Percentiles rank a stretch among this genome's conserved stretches.
Conservation (phyloP, 257 asterid species). For the Cordia subcordata region DNA sequence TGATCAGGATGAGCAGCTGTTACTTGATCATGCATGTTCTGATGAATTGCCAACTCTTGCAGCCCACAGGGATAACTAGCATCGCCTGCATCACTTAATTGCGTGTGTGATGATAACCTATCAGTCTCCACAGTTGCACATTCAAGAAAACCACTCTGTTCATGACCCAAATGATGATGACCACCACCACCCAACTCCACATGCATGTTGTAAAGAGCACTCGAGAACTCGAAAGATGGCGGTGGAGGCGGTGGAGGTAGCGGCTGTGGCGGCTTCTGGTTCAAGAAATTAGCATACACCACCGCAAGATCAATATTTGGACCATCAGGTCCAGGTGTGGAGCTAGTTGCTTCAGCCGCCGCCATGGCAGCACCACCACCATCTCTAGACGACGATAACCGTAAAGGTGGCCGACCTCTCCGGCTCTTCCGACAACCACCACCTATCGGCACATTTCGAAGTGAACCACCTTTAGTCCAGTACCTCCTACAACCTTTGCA, state of each 20-base stretch:
- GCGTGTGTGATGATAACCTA: constrained; percentile 10
- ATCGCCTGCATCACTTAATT: constrained; percentile 6
- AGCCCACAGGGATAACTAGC: constrained; percentile 19
- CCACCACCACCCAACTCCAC: neutral
- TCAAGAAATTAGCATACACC: constrained; percentile 63
- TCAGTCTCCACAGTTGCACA: constrained; percentile 12
- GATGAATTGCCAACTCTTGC: constrained; percentile 15
- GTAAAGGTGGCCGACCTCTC: constrained; percentile 17
- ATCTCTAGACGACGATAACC: neutral
- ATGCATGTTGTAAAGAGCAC: constrained; percentile 7
- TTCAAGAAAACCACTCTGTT: constrained; percentile 16
- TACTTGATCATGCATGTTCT: constrained; percentile 9
- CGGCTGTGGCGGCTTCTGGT: constrained; percentile 36
- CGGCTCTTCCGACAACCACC: constrained; percentile 73
- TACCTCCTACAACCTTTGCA: constrained; percentile 78
- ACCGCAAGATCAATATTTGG: constrained; percentile 53
- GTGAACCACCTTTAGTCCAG: constrained; percentile 87
- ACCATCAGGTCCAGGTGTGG: constrained; percentile 9
- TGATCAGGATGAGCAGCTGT: neutral
- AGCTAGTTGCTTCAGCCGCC: constrained; percentile 7
- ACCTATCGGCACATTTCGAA: constrained; percentile 69
- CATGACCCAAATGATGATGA: constrained; percentile 13
- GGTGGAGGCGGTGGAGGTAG: no score
- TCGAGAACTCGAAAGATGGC: constrained; percentile 22
- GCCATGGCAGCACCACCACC: no score